These are phyloP conservation scores for Flaveria trinervia DNA, from an alignment of 129 eudicot species.

Conservation along the genomic window DNA sequence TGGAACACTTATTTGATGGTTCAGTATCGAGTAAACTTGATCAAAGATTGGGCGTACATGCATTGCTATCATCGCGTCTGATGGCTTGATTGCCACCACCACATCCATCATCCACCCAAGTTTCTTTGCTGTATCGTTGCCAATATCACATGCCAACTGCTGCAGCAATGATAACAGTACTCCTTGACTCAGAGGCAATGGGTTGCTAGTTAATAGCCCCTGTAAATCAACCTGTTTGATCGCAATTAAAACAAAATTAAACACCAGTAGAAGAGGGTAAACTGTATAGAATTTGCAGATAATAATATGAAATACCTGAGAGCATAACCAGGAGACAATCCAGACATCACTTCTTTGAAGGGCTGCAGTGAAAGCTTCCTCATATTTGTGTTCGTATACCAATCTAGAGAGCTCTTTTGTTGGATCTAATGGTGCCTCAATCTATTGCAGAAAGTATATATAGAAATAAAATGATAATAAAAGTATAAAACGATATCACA, in stretches of 20 bases:
- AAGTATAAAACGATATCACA: neutral
- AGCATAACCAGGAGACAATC: constrained; percentile 97
- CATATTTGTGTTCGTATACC: constrained; percentile 78
- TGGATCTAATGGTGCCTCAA: constrained; percentile 84
- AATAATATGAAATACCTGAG: constrained; percentile 59
- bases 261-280: neutral
- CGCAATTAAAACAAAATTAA: neutral
- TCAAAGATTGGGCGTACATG: constrained; percentile 93
- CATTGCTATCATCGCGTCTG: constrained; percentile 72
- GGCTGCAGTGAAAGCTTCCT: constrained; percentile 91
- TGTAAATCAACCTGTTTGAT: constrained; percentile 71
- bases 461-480: neutral
- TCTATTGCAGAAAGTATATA: constrained; percentile 38
- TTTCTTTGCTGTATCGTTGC: constrained; percentile 65
- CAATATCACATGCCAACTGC: constrained; percentile 86
- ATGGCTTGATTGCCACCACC: constrained; percentile 71
- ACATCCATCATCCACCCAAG: constrained; percentile 89
- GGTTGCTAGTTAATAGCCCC: constrained; percentile 56
- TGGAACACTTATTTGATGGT: constrained; percentile 67
- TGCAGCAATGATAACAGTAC: constrained; percentile 94
- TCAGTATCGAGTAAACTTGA: constrained; percentile 85
- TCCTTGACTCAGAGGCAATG: constrained; percentile 92
- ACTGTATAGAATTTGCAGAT: neutral
- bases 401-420: constrained; percentile 89
- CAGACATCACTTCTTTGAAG: constrained; percentile 91